Percentiles rank a stretch among this genome's conserved stretches.
Conservation (phyloP, 2,329 filamentous ascomycete genomes). For the Orbilia oligospora region DNA sequence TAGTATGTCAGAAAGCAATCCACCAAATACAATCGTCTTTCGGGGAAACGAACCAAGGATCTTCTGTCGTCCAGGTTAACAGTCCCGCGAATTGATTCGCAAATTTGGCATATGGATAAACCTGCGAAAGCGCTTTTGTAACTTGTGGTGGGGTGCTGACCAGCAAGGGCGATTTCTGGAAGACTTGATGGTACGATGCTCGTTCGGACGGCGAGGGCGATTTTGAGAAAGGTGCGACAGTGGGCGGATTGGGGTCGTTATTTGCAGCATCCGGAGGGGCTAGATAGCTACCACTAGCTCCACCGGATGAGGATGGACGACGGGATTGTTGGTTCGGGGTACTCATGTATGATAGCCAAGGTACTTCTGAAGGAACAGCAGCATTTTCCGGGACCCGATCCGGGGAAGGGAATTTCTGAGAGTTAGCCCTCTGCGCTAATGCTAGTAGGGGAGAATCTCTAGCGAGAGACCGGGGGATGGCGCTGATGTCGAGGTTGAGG, state of each 20-base stretch:
- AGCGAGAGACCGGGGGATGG: slow-evolving; percentile 49
- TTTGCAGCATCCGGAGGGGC: slow-evolving; percentile 36
- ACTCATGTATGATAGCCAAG: slow-evolving; percentile 61
- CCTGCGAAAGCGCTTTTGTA: slow-evolving; percentile 93
- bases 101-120: slow-evolving; percentile 91
- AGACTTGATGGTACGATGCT: slow-evolving; percentile 87
- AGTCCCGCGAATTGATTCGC: slow-evolving; percentile 88
- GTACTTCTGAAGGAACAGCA: slow-evolving; percentile 43
- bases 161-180: slow-evolving; percentile 94
- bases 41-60: slow-evolving; percentile 76
- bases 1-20: neutral
- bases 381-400: slow-evolving; percentile 42
- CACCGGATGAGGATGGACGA: slow-evolving; percentile 43
- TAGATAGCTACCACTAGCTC: slow-evolving; percentile 45
- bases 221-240: slow-evolving; percentile 88
- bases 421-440: slow-evolving; percentile 36
- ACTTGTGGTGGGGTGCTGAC: slow-evolving; percentile 95
- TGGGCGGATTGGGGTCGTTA: slow-evolving; percentile 73
- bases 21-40: neutral
- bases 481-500: slow-evolving; percentile 32
- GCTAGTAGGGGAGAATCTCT: slow-evolving; percentile 45
- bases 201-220: slow-evolving; percentile 81
- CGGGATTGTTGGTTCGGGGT: slow-evolving; percentile 37
- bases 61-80: slow-evolving; percentile 91
- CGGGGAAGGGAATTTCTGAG: slow-evolving; percentile 11